Base-by-base conservation (phyloP, 192 early-diverging fungal genomes). In the Linnemannia exigua region DNA sequence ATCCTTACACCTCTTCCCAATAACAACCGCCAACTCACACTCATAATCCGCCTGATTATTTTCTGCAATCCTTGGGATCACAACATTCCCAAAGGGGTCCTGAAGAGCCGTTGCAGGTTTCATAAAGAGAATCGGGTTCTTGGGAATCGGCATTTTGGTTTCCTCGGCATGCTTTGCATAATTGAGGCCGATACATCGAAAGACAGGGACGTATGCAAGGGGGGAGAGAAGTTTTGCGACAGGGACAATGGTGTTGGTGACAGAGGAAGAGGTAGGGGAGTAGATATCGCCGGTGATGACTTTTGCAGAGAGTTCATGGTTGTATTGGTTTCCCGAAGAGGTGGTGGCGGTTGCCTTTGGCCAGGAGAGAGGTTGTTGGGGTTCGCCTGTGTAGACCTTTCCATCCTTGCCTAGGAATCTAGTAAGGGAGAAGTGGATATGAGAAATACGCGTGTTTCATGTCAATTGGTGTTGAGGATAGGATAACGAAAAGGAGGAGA, bases 1-100 rank as follows among this genome's bases (percentile, higher is more conserved):
- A 69, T 92, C 78, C 84, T 89, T 91, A 78, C 91, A 91, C 19
- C 52, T 46, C 74, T 89, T 91, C 3, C 91, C 91, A 67, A 94
- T 92, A 20, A 94, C 91, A 1, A 94, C 90, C 1, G 90, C 92
- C 12, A 94, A 84, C 77, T 94, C 93, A 28, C 85, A 91, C 87
- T 94, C 93, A 82, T 90, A 94, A 71, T 94, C 93, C 11, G 84
- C 79, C 70, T 92, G 91, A 63, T 90, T 83, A 52, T 93, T 89
- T 9, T 86, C 81, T 1, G 87, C 89, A 52, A 91, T 88, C 2
- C 19, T 44, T 14, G 93, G 93, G 20, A 94, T 77, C 4, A 84
- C 81, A 20, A 94, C 89, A 15, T 79, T 52, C 15, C 82, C 86
- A 73, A 85, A 79, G 44, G 91, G 91, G 54, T 87, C 79, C 36